A percentile compares a stretch with the other conserved stretches of the same genome.
Evolutionary conservation across 2,329 filamentous ascomycete species (phyloP).

Genomic region (Talaromyces funiculosus): DNA sequence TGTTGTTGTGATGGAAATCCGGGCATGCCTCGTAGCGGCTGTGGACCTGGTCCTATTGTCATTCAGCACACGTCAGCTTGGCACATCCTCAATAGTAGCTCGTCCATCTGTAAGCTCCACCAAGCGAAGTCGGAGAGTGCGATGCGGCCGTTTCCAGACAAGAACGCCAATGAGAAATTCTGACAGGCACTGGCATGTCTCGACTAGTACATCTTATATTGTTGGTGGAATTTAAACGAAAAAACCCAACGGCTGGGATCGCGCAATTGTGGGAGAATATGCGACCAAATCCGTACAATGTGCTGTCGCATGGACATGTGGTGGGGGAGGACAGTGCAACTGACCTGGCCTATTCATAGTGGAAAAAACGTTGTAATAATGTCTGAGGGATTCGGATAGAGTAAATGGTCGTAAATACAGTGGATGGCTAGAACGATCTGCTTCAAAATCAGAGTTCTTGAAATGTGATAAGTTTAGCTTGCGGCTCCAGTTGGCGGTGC

Average conservation of each 20-base stretch:
- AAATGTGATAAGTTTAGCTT: constrained; percentile 5
- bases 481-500: background rate
- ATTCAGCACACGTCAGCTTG: background rate
- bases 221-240: background rate
- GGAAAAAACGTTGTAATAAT: background rate
- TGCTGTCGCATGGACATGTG: constrained; percentile 10
- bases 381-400: background rate
- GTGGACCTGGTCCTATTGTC: constrained; percentile 42
- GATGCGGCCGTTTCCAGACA: background rate
- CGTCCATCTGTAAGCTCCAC: constrained; percentile 10
- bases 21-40: constrained; percentile 49
- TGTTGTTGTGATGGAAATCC: constrained; percentile 49
- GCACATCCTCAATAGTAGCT: background rate
- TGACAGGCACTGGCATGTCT: background rate
- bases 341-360: constrained; percentile 48
- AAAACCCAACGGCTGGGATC: background rate
- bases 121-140: constrained; percentile 16
- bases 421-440: background rate
- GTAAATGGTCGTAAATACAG: background rate
- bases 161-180: background rate
- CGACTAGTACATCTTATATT: background rate
- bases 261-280: background rate
- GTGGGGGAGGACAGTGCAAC: constrained; percentile 26
- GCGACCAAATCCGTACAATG: background rate
- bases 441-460: background rate